These are phyloP conservation scores for Jatropha podagrica DNA, from an alignment of 441 rosid genomes.

Conservation along the genomic window DNA sequence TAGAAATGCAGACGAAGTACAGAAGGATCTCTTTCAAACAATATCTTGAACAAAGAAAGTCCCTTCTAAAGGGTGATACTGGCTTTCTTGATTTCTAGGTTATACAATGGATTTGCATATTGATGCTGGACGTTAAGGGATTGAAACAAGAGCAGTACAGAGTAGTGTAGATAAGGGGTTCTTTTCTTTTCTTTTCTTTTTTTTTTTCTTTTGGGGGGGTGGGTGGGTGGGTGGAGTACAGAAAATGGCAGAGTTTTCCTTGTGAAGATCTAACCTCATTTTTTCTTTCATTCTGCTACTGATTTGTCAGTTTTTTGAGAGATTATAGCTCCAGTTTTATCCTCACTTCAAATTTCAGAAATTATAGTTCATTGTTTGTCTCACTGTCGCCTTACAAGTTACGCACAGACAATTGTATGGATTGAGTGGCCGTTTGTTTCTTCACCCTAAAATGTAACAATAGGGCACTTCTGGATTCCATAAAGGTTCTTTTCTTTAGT, in stretches of 20 bases:
- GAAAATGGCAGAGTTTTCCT: conserved; percentile 11
- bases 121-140: neutral
- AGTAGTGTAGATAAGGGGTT: neutral
- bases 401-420: too few relatives aligned
- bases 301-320: neutral
- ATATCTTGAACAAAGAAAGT: conserved; percentile 16
- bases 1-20: conserved; percentile 43
- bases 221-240: conserved; percentile 6
- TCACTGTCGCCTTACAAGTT: too few relatives aligned
- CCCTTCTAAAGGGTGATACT: neutral
- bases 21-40: conserved; percentile 34
- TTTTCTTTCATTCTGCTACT: conserved; percentile 4
- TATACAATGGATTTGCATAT: neutral
- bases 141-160: neutral
- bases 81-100: conserved; percentile 1
- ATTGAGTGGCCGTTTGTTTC: too few relatives aligned
- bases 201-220: neutral
- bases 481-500: too few relatives aligned
- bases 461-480: too few relatives aligned
- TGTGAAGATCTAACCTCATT: conserved; percentile 24
- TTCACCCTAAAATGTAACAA: too few relatives aligned
- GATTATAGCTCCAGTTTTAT: conserved; percentile 8
- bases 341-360: neutral
- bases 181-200: neutral
- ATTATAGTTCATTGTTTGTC: neutral